Percentiles rank a stretch among this genome's conserved stretches.
phyloP scores from a whole-genome alignment of 78 protist species.

The Dictyostelium purpureum region DNA sequence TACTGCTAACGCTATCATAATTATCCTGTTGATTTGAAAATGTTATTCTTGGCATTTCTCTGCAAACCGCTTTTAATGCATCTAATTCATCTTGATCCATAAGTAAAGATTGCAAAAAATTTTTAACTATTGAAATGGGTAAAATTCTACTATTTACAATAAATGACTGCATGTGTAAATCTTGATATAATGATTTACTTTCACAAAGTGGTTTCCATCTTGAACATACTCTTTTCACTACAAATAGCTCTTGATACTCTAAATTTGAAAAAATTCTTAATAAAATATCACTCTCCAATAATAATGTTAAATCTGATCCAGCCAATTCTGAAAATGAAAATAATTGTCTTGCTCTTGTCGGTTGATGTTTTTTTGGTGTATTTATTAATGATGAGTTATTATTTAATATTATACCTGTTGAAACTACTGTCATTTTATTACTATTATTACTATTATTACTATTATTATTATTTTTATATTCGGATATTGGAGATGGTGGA shows the following conservation, averaged over 20 bases:
- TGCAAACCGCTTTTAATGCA: conserved; percentile 61
- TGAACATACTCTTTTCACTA: conserved; percentile 57
- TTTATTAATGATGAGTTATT: not conserved
- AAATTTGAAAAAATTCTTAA: conserved; percentile 2
- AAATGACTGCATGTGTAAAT: conserved; percentile 59
- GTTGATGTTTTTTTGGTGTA: not conserved
- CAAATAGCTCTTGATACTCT: conserved; percentile 15
- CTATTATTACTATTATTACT: not conserved
- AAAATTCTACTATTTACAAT: conserved; percentile 24
- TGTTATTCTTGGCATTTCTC: conserved; percentile 42
- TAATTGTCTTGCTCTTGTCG: conserved; percentile 21
- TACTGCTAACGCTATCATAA: not conserved
- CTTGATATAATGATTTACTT: not conserved
- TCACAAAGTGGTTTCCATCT: conserved; percentile 72
- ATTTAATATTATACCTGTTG: no score
- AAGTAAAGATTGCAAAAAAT: not conserved
- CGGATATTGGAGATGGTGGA: not conserved
- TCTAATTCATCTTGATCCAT: conserved; percentile 46
- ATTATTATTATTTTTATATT: not conserved
- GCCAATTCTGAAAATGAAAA: conserved; percentile 70
- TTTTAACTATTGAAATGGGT: conserved; percentile 9
- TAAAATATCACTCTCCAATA: conserved; percentile 18
- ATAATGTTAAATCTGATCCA: conserved; percentile 59
- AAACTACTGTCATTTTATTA: not conserved
- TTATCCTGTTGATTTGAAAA: not conserved